A percentile compares a stretch with the other conserved stretches of the same genome.
Conservation (phyloP, 805 yeast species). For the Candida golubevii region DNA sequence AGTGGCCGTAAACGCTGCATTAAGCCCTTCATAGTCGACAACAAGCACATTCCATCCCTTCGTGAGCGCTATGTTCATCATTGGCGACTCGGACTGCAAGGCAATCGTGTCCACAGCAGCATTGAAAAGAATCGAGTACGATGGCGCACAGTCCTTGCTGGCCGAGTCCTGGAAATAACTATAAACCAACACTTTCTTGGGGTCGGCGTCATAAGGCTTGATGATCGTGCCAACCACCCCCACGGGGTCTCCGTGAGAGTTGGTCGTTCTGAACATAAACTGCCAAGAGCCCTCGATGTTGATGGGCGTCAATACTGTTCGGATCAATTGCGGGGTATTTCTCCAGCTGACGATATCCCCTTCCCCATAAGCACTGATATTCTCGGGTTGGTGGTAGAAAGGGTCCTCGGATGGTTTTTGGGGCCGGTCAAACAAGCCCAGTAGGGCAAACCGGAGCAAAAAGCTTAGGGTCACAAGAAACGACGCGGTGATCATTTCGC, state of each 20-base stretch:
- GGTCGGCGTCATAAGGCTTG: slow-evolving; percentile 23
- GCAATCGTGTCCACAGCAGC: slow-evolving; percentile 12
- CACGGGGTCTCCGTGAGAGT: slow-evolving; percentile 17
- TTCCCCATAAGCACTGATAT: slow-evolving; percentile 2
- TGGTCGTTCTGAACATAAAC: slow-evolving; percentile 21
- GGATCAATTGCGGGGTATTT: slow-evolving; percentile 7
- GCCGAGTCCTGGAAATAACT: slow-evolving; percentile 22
- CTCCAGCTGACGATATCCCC: slow-evolving; percentile 11
- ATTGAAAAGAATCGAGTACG: slow-evolving; percentile 18
- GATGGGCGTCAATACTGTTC: slow-evolving; percentile 8
- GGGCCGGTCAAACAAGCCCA: not conserved
- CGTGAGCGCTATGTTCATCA: slow-evolving; percentile 14
- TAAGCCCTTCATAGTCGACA: slow-evolving; percentile 35
- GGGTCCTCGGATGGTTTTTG: slow-evolving; percentile 8
- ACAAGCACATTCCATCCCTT: slow-evolving; percentile 32
- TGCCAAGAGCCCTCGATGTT: slow-evolving; percentile 18
- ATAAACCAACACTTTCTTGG: slow-evolving; percentile 19
- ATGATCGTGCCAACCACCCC: slow-evolving; percentile 22
- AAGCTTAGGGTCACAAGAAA: too few species aligned
- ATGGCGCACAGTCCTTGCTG: slow-evolving; percentile 19
- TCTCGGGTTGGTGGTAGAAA: slow-evolving; percentile 8
- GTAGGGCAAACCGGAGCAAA: slow-evolving; percentile 4
- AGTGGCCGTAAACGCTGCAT: slow-evolving; percentile 30
- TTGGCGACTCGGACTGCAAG: slow-evolving; percentile 16
- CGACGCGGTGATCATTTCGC: too few species aligned